These are phyloP conservation scores for Synchytrium microbalum DNA, from an alignment of 371 early-diverging fungal species.

Conservation along the genomic window DNA sequence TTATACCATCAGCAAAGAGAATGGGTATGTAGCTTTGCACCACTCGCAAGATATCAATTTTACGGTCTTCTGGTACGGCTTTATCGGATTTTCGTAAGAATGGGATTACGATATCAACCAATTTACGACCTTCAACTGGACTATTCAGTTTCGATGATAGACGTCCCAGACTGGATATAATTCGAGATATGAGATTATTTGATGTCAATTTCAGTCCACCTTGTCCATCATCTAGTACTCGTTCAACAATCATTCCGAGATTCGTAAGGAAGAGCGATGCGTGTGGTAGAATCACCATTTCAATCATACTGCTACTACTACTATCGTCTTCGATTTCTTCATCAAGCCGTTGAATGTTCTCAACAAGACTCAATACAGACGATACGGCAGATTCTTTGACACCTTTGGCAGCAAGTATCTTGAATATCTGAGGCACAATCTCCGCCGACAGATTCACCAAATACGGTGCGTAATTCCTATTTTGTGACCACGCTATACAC, in stretches of 20 bases:
- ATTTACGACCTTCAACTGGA: constrained; percentile 49
- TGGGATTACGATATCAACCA: constrained; percentile 77
- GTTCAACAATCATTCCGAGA: constrained; percentile 47
- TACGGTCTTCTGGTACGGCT: constrained; percentile 68
- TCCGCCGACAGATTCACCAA: constrained; percentile 53
- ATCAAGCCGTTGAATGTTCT: constrained; percentile 52
- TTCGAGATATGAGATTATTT: constrained; percentile 55
- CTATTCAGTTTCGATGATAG: constrained; percentile 66
- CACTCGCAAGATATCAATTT: constrained; percentile 73
- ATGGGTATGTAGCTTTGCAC: constrained; percentile 51
- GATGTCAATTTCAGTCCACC: constrained; percentile 36
- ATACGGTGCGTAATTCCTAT: constrained; percentile 51
- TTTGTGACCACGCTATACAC: constrained; percentile 66
- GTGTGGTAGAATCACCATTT: constrained; percentile 51
- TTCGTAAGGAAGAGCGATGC: constrained; percentile 54
- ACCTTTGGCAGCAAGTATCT: constrained; percentile 65
- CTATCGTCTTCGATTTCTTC: constrained; percentile 15
- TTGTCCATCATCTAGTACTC: constrained; percentile 9
- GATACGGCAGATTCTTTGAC: constrained; percentile 60
- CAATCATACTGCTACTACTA: constrained; percentile 23
- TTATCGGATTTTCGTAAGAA: constrained; percentile 61
- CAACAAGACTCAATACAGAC: constrained; percentile 66
- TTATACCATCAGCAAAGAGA: constrained; percentile 8
- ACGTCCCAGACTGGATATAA: constrained; percentile 71
- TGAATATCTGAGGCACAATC: constrained; percentile 60